phyloP scores from a whole-genome alignment of 2,329 filamentous ascomycete species.

The Capronia coronata region DNA sequence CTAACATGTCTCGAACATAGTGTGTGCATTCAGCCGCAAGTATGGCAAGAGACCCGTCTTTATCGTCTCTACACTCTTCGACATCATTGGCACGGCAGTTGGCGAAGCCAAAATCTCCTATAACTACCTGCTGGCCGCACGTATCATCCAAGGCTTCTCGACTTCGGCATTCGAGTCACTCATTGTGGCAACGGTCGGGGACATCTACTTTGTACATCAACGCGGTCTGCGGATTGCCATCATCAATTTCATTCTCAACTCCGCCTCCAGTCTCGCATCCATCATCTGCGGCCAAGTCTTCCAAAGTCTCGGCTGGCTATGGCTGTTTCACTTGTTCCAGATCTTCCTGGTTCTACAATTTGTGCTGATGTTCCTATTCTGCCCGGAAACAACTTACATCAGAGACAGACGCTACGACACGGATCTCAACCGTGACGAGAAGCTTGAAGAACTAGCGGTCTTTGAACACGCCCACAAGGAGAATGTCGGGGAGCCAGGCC shows the following conservation, averaged over 20 bases:
- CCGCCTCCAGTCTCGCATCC: conserved; percentile 34
- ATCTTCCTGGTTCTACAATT: conserved; percentile 30
- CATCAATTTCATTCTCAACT: conserved; percentile 28
- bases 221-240: conserved; percentile 24
- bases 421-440: conserved; percentile 20
- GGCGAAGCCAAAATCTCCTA: conserved; percentile 23
- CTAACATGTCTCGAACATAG: conserved; percentile 3
- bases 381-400: conserved; percentile 30
- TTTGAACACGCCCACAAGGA: conserved; percentile 21
- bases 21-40: conserved; percentile 39
- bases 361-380: conserved; percentile 30
- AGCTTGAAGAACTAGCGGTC: conserved; percentile 16
- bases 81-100: conserved; percentile 24
- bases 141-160: conserved; percentile 33
- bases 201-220: conserved; percentile 35
- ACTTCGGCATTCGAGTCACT: conserved; percentile 46
- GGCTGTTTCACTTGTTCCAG: conserved; percentile 30
- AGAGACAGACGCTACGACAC: conserved; percentile 29
- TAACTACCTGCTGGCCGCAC: conserved; percentile 25
- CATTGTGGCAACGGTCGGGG: conserved; percentile 42
- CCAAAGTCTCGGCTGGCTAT: conserved; percentile 27
- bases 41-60: conserved; percentile 36
- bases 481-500: conserved; percentile 8
- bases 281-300: conserved; percentile 31
- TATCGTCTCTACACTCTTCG: conserved; percentile 25